These are phyloP conservation scores for Stachybotrys echinatus DNA, from an alignment of 2,329 filamentous ascomycete genomes.

Conservation along the genomic window DNA sequence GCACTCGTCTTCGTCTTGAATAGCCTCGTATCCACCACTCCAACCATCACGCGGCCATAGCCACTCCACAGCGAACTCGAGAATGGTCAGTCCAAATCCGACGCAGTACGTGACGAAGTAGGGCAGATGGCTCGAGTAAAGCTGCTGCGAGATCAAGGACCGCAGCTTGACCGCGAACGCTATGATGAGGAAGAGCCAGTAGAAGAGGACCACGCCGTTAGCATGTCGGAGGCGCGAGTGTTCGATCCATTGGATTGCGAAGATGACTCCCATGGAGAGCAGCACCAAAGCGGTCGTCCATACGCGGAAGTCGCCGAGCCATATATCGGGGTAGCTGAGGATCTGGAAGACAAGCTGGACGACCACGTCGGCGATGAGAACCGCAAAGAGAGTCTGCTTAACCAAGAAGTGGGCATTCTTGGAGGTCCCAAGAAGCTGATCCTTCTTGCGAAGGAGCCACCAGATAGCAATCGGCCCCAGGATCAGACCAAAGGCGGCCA, in stretches of 20 bases:
- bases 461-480: conserved; percentile 73
- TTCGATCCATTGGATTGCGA: conserved; percentile 78
- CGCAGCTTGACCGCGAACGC: conserved; percentile 77
- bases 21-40: conserved; percentile 49
- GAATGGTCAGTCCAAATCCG: conserved; percentile 62
- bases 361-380: conserved; percentile 62
- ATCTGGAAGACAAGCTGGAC: conserved; percentile 75
- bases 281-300: conserved; percentile 73
- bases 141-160: conserved; percentile 73
- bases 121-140: conserved; percentile 58
- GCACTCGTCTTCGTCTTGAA: conserved; percentile 57
- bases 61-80: conserved; percentile 79
- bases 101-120: conserved; percentile 76
- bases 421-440: conserved; percentile 53
- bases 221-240: conserved; percentile 77
- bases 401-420: conserved; percentile 92
- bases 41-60: conserved; percentile 70
- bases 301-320: conserved; percentile 79
- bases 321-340: conserved; percentile 60
- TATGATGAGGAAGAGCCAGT: conserved; percentile 84
- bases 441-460: conserved; percentile 69
- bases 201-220: conserved; percentile 84
- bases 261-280: conserved; percentile 68
- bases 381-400: conserved; percentile 69
- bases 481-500: conserved; percentile 74